Evolutionary conservation across 2,329 filamentous ascomycete genomes (phyloP).

Genomic region (Botrytis deweyae): DNA sequence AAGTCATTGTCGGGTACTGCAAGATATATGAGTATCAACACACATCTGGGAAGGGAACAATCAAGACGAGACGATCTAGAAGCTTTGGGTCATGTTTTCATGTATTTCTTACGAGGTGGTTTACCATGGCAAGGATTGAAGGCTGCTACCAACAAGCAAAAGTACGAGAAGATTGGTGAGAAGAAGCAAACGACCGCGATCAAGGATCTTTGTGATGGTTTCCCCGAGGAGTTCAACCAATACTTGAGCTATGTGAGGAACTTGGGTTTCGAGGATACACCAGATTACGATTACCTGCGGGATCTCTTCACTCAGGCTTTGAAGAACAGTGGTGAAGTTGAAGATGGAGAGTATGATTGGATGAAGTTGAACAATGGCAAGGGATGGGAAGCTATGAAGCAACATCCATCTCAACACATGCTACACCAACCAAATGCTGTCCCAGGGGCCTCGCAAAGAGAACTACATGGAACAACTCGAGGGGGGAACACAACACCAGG

Average conservation of each 20-base stretch:
- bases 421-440: slow-evolving; percentile 60
- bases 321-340: slow-evolving; percentile 90
- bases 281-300: slow-evolving; percentile 96
- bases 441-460: slow-evolving; percentile 80
- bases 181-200: slow-evolving; percentile 99
- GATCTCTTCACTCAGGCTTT: slow-evolving; percentile 95
- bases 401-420: slow-evolving; percentile 56
- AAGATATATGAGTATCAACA: slow-evolving; percentile 99
- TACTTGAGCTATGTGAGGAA: slow-evolving; percentile 97
- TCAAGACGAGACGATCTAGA: slow-evolving; percentile 95
- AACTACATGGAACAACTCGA: slow-evolving; percentile 69
- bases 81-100: slow-evolving; percentile 74
- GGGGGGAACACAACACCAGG: slow-evolving; percentile 43
- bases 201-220: slow-evolving; percentile 94
- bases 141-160: slow-evolving; percentile 83
- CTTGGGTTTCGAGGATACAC: slow-evolving; percentile 96
- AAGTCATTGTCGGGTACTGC: slow-evolving; percentile 97
- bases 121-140: slow-evolving; percentile 73
- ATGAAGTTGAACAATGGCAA: slow-evolving; percentile 94
- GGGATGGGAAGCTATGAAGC: slow-evolving; percentile 82
- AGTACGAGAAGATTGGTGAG: slow-evolving; percentile 99
- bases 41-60: slow-evolving; percentile 92
- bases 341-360: slow-evolving; percentile 99
- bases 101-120: slow-evolving; percentile 71
- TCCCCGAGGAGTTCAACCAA: slow-evolving; percentile 96